These are phyloP conservation scores for Calonectria pseudoturangicola DNA, from an alignment of 2,329 filamentous ascomycete species.

Conservation along the genomic window DNA sequence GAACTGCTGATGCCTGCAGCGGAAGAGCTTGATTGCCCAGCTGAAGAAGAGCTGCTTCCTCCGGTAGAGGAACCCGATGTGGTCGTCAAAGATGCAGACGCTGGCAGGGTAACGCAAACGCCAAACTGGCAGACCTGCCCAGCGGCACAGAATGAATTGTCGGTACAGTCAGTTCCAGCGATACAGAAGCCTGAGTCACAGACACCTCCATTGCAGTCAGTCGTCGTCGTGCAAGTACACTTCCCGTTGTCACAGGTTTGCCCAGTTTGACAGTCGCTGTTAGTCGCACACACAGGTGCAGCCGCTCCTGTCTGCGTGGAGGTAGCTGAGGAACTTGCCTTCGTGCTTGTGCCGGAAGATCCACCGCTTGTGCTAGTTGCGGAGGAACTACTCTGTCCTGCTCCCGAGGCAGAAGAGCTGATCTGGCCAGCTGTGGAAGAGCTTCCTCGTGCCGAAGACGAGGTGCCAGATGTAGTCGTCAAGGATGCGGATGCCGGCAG, in stretches of 20 bases:
- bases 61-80: background rate
- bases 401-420: background rate
- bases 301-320: too few species aligned
- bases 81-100: background rate
- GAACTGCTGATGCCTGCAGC: background rate
- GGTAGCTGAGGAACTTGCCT: too few species aligned
- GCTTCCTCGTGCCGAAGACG: background rate
- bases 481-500: background rate
- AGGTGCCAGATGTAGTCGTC: background rate
- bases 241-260: background rate
- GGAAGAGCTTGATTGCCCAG: background rate
- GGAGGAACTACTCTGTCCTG: background rate
- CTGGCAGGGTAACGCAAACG: background rate
- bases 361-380: background rate
- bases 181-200: slow-evolving; percentile 19
- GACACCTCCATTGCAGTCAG: background rate
- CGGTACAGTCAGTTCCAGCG: background rate
- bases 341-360: too few species aligned
- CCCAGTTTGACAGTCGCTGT: background rate
- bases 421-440: background rate
- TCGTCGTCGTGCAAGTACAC: background rate
- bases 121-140: background rate
- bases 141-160: background rate
- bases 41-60: background rate
- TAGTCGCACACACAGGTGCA: background rate